Percentiles rank a stretch among this genome's conserved stretches.
phyloP scores from a whole-genome alignment of 768 basidiomycete species.

The Glaciozyma martinii region DNA sequence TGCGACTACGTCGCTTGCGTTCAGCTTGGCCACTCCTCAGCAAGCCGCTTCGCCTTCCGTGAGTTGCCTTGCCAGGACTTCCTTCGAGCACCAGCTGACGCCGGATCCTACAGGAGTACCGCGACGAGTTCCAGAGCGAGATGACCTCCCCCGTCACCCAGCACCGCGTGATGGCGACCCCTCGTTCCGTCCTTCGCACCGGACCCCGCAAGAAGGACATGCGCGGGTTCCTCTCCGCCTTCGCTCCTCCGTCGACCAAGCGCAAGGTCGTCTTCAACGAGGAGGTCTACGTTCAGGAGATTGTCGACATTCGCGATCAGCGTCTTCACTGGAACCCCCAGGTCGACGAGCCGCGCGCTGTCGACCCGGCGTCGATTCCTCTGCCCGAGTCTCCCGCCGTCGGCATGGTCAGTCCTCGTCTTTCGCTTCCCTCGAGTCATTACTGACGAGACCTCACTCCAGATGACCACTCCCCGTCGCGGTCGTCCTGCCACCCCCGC shows the following conservation, averaged over 20 bases:
- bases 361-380: not conserved
- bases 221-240: not conserved
- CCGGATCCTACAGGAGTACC: not conserved
- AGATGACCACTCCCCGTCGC: not conserved
- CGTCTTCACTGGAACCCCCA: not conserved
- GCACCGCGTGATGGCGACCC: not conserved
- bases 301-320: not conserved
- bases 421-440: not conserved
- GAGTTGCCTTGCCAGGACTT: not conserved
- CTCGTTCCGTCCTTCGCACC: not conserved
- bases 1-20: not conserved
- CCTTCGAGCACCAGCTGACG: not conserved
- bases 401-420: not conserved
- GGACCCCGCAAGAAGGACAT: not conserved
- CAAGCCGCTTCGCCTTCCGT: not conserved
- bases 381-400: not conserved
- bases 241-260: slow-evolving; percentile 2
- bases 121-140: not conserved
- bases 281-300: slow-evolving; percentile 2
- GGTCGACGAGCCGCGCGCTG: not conserved
- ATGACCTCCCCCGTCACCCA: not conserved
- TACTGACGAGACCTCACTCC: not conserved
- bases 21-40: not conserved
- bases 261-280: slow-evolving; percentile 1
- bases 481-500: not conserved